Evolutionary conservation across 805 yeast species (phyloP), one percentile per base, ranked within the genome.

Genomic region (Lachancea fermentati): DNA sequence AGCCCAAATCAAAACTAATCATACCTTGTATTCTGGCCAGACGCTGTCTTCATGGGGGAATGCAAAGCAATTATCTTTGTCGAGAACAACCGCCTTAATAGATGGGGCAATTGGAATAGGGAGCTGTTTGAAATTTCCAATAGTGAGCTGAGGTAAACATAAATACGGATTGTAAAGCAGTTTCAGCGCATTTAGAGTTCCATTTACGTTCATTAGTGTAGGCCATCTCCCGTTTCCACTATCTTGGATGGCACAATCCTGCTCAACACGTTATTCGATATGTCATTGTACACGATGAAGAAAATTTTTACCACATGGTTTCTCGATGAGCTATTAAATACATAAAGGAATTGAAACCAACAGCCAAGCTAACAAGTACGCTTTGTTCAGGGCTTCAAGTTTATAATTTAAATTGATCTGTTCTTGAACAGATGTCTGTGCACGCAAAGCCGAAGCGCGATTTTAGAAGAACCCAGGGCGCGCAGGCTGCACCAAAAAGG

Each of bases 51-150:
- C 84, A 41, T 85, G 84, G 26, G 89, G 89, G 43, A 75, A 73
- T 4, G 98, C 95, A 58, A 93, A 85, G 56, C 97, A 91, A 60
- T 93, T 93, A 63, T 93, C 98, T 59, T 93, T 93, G 57, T 93
- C 98, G 18, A 93, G 67, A 0, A 93, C 91, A 1, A 89, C 72
- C 0, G 88, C 95, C 53, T 77, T 81, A 42, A 85, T 82, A 40
- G 47, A 31, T 2, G 70, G 69, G 17, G 32, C 39, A n/a, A 40
- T 30, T 14, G 47, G 47, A 64, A 64, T 34, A 22, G 93, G 85
- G 3, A 82, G 57, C 37, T 75, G 73, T 50, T 76, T 79, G 50
- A 83, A 82, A 1, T 78, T 75, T 13, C 73, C 56, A 11, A 77
- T 68, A 0, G 72, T 63, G 17, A 73, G 24, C 34, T 81, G 84